Evolutionary conservation across 2,329 filamentous ascomycete species (phyloP).

Genomic region (Dothiorella sarmentorum): DNA sequence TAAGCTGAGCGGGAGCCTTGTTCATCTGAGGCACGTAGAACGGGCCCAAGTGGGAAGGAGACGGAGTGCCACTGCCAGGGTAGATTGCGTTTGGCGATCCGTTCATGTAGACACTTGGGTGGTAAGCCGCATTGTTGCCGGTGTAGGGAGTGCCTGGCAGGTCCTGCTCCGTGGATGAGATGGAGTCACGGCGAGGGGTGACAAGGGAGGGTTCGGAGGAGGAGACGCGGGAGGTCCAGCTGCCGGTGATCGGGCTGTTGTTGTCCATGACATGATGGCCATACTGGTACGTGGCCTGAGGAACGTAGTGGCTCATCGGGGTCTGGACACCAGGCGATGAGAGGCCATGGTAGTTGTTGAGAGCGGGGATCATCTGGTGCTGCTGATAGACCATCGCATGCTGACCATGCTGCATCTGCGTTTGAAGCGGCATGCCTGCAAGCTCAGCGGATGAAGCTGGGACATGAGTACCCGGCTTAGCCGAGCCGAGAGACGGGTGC

Average conservation of each 20-base stretch:
- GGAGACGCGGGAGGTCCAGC: constrained; percentile 45
- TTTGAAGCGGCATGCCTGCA: constrained; percentile 27
- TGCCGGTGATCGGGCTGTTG: constrained; percentile 44
- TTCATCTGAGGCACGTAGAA: constrained; percentile 42
- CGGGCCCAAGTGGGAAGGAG: constrained; percentile 45
- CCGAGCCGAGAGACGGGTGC: constrained; percentile 25
- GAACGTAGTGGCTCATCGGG: constrained; percentile 43
- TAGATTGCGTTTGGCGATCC: constrained; percentile 49
- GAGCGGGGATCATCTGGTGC: constrained; percentile 31
- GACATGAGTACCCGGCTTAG: constrained; percentile 34
- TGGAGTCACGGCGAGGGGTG: constrained; percentile 50
- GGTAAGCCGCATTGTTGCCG: constrained; percentile 30
- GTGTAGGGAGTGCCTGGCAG: constrained; percentile 47
- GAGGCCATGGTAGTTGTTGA: constrained; percentile 32
- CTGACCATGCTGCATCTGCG: constrained; percentile 30
- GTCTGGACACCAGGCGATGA: constrained; percentile 44
- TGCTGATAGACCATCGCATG: constrained; percentile 38
- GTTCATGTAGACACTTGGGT: constrained; percentile 47
- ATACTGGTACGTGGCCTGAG: constrained; percentile 44
- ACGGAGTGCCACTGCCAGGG: constrained; percentile 48
- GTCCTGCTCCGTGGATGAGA: constrained; percentile 53
- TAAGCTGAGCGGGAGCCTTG: constrained; percentile 37
- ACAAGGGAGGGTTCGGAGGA: constrained; percentile 49
- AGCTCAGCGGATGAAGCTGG: constrained; percentile 35
- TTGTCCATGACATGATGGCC: constrained; percentile 42